Conservation (phyloP, 805 yeast species). For the Candida oleophila region DNA sequence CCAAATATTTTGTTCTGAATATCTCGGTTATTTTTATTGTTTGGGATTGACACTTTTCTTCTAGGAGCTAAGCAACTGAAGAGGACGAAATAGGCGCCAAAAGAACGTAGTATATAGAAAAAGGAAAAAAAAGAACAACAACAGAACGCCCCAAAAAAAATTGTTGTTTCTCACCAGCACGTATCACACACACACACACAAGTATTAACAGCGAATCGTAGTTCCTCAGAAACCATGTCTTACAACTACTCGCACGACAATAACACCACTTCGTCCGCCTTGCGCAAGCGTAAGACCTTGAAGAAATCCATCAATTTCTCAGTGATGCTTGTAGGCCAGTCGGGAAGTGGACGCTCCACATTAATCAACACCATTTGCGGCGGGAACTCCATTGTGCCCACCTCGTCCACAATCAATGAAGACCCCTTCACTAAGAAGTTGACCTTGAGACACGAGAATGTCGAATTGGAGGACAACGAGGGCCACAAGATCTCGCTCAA, state of each 20-base stretch:
- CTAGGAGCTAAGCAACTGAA: too few relatives aligned
- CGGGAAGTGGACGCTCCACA: conserved; percentile 89
- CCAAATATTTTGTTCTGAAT: background rate
- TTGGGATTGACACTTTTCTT: background rate
- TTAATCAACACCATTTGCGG: conserved; percentile 89
- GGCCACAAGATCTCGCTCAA: conserved; percentile 78
- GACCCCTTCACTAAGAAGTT: conserved; percentile 50
- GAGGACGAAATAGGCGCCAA: too few relatives aligned
- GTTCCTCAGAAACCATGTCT: conserved; percentile 1
- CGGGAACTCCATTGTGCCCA: conserved; percentile 72
- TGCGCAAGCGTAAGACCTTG: conserved; percentile 69
- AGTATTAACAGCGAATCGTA: background rate
- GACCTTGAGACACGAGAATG: conserved; percentile 72
- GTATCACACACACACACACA: too few relatives aligned
- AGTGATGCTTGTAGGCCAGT: conserved; percentile 81
- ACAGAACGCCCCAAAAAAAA: too few relatives aligned
- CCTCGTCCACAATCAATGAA: conserved; percentile 60
- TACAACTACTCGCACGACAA: conserved; percentile 14
- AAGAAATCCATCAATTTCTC: conserved; percentile 86
- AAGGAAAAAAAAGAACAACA: too few relatives aligned
- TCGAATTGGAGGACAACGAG: conserved; percentile 83
- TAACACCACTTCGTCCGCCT: conserved; percentile 38
- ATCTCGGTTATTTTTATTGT: background rate
- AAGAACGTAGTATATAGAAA: too few relatives aligned
- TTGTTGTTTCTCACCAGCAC: too few relatives aligned